A percentile compares a stretch with the other conserved stretches of the same genome.
Evolutionary conservation across 1,284 basidiomycete species (phyloP).

Genomic region (Ceratobasidium sp.): DNA sequence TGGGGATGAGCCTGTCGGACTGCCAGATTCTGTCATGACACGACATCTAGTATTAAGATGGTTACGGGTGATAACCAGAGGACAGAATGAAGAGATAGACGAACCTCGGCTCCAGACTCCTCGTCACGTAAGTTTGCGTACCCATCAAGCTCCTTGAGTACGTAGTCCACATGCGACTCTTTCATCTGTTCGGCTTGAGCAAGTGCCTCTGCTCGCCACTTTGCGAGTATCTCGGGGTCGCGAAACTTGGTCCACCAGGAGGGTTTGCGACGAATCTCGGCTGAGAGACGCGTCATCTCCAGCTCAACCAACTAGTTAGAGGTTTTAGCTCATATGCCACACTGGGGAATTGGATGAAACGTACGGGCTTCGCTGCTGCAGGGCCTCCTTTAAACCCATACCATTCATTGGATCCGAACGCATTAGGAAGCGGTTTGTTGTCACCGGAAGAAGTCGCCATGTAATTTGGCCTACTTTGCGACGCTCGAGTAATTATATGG

Average conservation of each 20-base stretch:
- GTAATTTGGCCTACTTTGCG: too few relatives aligned
- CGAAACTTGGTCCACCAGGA: too few relatives aligned
- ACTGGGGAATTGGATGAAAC: not conserved
- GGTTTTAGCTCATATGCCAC: not conserved
- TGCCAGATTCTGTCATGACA: constrained; percentile 29
- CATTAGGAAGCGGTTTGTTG: constrained; percentile 12
- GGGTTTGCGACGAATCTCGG: too few relatives aligned
- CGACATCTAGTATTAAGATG: too few relatives aligned
- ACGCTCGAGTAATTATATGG: too few relatives aligned
- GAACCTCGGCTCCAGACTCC: too few relatives aligned
- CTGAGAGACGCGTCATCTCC: too few relatives aligned
- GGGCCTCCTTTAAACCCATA: not conserved
- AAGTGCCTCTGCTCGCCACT: constrained; percentile 50
- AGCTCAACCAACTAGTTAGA: constrained; percentile 54
- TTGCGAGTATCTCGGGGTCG: constrained; percentile 46
- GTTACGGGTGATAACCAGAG: too few relatives aligned
- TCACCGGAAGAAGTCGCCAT: too few relatives aligned
- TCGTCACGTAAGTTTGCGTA: too few relatives aligned
- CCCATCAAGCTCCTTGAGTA: constrained; percentile 58
- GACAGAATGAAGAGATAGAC: too few relatives aligned
- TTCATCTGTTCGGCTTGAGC: constrained; percentile 50
- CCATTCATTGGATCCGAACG: not conserved
- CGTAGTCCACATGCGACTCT: constrained; percentile 56
- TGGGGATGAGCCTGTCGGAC: constrained; percentile 34
- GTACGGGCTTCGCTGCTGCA: constrained; percentile 6